Evolutionary conservation across 1,284 basidiomycete genomes (phyloP).

Genomic region (Pseudozyma flocculosa): DNA sequence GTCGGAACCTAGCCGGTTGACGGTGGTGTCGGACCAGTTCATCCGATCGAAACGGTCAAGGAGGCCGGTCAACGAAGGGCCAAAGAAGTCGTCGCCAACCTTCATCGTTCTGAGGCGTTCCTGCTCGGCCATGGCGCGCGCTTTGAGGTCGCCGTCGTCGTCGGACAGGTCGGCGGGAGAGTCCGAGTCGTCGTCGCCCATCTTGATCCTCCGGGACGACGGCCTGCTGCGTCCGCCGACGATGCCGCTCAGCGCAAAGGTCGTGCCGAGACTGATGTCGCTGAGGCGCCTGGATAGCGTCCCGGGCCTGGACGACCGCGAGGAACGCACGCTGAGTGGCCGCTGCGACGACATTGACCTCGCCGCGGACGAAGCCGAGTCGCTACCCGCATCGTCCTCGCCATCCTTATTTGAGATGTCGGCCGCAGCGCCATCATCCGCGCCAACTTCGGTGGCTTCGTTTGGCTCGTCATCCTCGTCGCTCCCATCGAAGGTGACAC

Average conservation of each 20-base stretch:
- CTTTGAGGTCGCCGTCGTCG: conserved; percentile 42
- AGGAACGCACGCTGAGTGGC: conserved; percentile 10
- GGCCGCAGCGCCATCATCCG: neutral
- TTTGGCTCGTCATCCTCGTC: neutral
- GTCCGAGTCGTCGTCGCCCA: conserved; percentile 34
- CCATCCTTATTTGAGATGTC: neutral
- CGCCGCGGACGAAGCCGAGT: conserved; percentile 1
- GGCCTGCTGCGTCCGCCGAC: conserved; percentile 9
- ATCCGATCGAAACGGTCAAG: conserved; percentile 42
- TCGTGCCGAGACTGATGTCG: conserved; percentile 43
- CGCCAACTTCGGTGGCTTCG: too few relatives aligned
- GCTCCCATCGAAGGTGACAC: conserved; percentile 5
- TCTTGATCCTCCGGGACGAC: conserved; percentile 10
- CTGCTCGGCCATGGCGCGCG: conserved; percentile 42
- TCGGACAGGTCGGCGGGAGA: conserved; percentile 28
- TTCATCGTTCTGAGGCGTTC: conserved; percentile 50
- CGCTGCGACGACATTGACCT: conserved; percentile 8
- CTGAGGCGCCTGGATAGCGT: conserved; percentile 36
- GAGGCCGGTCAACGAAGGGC: conserved; percentile 32
- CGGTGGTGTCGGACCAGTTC: conserved; percentile 24
- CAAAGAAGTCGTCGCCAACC: conserved; percentile 54
- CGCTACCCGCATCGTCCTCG: conserved; percentile 2
- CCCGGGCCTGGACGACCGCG: conserved; percentile 19
- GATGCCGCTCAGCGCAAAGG: conserved; percentile 44
- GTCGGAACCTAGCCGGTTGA: conserved; percentile 21